A percentile compares a stretch with the other conserved stretches of the same genome.
Evolutionary conservation across 2,329 filamentous ascomycete species (phyloP).

Genomic region (Epichloe sp.): DNA sequence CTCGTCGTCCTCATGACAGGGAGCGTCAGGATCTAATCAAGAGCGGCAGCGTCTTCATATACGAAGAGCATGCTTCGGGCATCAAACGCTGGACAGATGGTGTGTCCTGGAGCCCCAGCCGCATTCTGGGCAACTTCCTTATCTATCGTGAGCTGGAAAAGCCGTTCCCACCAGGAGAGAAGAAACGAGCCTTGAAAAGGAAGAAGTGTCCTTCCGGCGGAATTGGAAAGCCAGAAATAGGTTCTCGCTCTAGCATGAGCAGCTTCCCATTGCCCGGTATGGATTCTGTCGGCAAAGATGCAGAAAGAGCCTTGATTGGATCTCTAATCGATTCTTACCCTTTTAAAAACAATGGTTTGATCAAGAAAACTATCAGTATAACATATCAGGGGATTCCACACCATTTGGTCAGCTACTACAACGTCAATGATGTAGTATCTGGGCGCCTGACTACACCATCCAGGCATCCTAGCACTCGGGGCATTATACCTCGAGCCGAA

Average conservation of each 20-base stretch:
- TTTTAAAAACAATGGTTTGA: constrained; percentile 68
- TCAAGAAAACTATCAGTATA: constrained; percentile 90
- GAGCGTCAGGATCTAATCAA: constrained; percentile 66
- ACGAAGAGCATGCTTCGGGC: constrained; percentile 79
- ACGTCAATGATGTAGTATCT: constrained; percentile 59
- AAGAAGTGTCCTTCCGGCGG: constrained; percentile 29
- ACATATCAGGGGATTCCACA: constrained; percentile 61
- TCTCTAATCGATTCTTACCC: constrained; percentile 82
- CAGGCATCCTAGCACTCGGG: constrained; percentile 24
- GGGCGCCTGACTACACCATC: constrained; percentile 45
- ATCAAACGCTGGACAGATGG: constrained; percentile 95
- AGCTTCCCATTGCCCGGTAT: constrained; percentile 4
- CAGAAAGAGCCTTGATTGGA: constrained; percentile 46
- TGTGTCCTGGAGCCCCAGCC: constrained; percentile 79
- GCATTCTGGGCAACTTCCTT: constrained; percentile 73
- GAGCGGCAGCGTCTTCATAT: constrained; percentile 81
- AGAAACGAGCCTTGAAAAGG: constrained; percentile 71
- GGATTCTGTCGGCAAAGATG: constrained; percentile 13
- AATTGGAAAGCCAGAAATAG: constrained; percentile 21
- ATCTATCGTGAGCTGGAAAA: constrained; percentile 73
- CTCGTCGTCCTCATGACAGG: constrained; percentile 73
- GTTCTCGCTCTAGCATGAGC: constrained; percentile 12
- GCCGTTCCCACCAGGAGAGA: constrained; percentile 68
- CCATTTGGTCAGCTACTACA: constrained; percentile 85
- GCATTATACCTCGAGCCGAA: constrained; percentile 41